Evolutionary conservation across 1,139 yeast species (phyloP), one percentile per base, ranked within the genome.

Genomic region (Magnusiomyces ingens): DNA sequence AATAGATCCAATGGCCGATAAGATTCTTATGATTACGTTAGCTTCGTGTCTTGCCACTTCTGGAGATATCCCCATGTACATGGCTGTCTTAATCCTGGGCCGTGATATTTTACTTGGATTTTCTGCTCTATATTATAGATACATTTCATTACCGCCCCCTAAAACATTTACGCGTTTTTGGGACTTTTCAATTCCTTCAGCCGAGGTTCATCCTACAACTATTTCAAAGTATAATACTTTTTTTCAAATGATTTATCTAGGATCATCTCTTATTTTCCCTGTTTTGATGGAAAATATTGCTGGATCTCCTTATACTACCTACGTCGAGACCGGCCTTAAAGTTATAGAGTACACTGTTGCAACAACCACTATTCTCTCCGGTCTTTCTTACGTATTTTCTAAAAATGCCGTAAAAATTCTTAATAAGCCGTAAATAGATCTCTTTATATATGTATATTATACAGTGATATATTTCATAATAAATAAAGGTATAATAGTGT

Each of bases 1-100:
- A 19, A 74, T 94, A 45, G 99, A 94, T 64, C 99, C 99, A 0
- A 77, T 90, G 73, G 99, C 99, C 0, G 99, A 94, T 66, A 94
- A 94, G 68, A 74, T 87, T 22, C 74, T 94, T 48, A 89, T 94
- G 96, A 79, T 94, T 45, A 81, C 87, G 0, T 81, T 95, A 53
- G 90, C 98, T 0, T 75, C 84, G 0, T 81, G 95, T 52, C 72
- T 93, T 55, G 82, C 94, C 1, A 79, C 81, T 40, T 76, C 83
- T 0, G 81, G 85, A 2, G 80, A 82, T 18, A 59, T 73, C 49
- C 74, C 77, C 90, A 54, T 78, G 2, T 77, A 81, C 53, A 72
- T 93, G 51, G 97, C 96, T 0, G 69, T 74, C 0, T 61, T 89
- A 18, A 90, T 94, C 36, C 74, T 93, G 21, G 98, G 98, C 0